These are phyloP conservation scores for Magnusiomyces clavatus DNA, from an alignment of 1,139 yeast species.

Conservation along the genomic window DNA sequence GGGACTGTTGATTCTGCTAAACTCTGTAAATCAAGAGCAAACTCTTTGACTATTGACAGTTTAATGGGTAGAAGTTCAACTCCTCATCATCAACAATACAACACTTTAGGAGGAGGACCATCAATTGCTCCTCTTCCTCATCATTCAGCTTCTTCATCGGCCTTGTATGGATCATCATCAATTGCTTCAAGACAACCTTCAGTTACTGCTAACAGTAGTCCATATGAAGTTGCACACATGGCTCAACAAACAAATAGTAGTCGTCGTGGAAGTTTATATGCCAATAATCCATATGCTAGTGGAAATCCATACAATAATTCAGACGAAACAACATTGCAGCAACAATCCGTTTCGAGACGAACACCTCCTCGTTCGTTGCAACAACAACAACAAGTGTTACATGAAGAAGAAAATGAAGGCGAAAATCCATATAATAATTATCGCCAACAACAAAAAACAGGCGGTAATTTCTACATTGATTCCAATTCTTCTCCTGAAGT, in stretches of 20 bases:
- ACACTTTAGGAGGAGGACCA: too few species aligned
- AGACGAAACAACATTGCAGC: neutral
- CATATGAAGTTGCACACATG: too few species aligned
- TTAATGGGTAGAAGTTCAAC: slow-evolving; percentile 1
- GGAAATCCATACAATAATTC: neutral
- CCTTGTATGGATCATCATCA: neutral
- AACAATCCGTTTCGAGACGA: neutral
- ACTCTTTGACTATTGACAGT: slow-evolving; percentile 10
- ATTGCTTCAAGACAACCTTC: too few species aligned
- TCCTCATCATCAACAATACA: slow-evolving; percentile 1
- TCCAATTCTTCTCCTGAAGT: too few species aligned
- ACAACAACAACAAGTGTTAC: too few species aligned
- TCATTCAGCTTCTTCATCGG: neutral
- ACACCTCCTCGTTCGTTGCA: neutral
- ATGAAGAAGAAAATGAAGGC: neutral
- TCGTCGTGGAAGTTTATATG: neutral
- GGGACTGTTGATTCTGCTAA: slow-evolving; percentile 11
- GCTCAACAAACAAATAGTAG: too few species aligned
- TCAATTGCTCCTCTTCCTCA: neutral
- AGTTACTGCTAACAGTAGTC: too few species aligned
- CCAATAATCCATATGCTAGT: neutral
- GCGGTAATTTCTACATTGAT: neutral
- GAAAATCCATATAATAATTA: neutral
- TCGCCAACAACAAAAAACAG: neutral
- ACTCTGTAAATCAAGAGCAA: slow-evolving; percentile 10